These are phyloP conservation scores for Cylindrotheca fusiformis DNA, from an alignment of 108 stramenopile genomes.

Conservation along the genomic window DNA sequence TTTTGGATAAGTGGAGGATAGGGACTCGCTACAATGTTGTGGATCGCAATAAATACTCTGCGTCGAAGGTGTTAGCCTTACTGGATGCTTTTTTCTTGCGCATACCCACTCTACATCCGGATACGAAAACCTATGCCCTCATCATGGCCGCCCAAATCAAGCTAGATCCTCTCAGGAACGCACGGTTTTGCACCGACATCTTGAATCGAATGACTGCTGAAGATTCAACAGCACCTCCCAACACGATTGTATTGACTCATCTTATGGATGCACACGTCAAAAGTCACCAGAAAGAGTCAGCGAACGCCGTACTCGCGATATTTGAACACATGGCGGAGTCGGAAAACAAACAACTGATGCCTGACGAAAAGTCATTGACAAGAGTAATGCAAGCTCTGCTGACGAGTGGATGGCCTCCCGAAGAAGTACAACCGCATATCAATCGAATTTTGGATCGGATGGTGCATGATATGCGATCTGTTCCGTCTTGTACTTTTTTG, in stretches of 20 bases:
- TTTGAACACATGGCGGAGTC: slow-evolving; percentile 14
- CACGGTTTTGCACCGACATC: slow-evolving; percentile 4
- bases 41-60: background rate
- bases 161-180: background rate
- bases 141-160: slow-evolving; percentile 21
- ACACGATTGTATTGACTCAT: slow-evolving; percentile 8
- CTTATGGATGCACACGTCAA: slow-evolving; percentile 18
- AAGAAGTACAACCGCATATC: slow-evolving; percentile 9
- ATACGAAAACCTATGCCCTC: slow-evolving; percentile 17
- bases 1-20: slow-evolving; percentile 12
- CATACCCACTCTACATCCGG: background rate
- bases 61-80: background rate
- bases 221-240: slow-evolving; percentile 6
- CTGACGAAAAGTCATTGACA: slow-evolving; percentile 11
- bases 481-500: background rate
- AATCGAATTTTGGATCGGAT: background rate
- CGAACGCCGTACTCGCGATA: background rate
- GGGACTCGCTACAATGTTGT: slow-evolving; percentile 1
- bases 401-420: slow-evolving; percentile 3
- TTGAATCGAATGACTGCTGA: background rate
- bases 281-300: background rate
- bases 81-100: slow-evolving; percentile 2
- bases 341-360: background rate
- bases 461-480: background rate
- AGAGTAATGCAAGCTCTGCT: background rate